Evolutionary conservation across 2,329 filamentous ascomycete species (phyloP).

Genomic region (Penicillium brasilianum): DNA sequence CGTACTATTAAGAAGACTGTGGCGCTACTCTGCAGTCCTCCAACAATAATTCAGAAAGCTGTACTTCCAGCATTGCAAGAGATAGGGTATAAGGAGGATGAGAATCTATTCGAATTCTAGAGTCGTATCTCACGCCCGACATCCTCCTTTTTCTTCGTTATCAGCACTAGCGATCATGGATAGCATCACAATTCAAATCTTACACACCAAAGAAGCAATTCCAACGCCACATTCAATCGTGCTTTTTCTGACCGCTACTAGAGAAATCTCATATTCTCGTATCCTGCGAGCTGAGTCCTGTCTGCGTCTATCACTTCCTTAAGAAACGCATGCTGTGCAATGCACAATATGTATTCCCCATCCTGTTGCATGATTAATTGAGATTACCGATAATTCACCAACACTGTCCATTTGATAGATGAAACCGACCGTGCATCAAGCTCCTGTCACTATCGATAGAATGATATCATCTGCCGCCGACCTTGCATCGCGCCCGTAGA

Average conservation of each 20-base stretch:
- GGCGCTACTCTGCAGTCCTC: conserved; percentile 57
- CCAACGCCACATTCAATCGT: too few species aligned
- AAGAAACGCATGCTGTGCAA: too few species aligned
- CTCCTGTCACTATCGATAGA: neutral
- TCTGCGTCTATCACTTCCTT: too few species aligned
- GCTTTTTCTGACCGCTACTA: too few species aligned
- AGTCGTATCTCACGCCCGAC: neutral
- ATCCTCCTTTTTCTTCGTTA: neutral
- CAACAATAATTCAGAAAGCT: conserved; percentile 58
- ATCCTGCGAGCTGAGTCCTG: too few species aligned
- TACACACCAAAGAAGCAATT: too few species aligned
- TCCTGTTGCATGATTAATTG: neutral
- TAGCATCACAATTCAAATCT: neutral
- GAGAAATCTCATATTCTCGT: too few species aligned
- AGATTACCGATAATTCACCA: neutral
- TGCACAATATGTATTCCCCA: neutral
- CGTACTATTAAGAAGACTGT: conserved; percentile 48
- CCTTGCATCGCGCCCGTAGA: neutral
- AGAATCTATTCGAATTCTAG: conserved; percentile 49
- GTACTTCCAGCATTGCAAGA: conserved; percentile 55
- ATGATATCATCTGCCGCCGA: neutral
- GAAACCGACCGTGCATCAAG: neutral
- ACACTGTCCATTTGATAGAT: neutral
- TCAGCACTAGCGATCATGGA: neutral
- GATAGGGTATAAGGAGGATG: conserved; percentile 53